Conservation (phyloP, 139 green algal genomes). For the Nannochloris sp. region DNA sequence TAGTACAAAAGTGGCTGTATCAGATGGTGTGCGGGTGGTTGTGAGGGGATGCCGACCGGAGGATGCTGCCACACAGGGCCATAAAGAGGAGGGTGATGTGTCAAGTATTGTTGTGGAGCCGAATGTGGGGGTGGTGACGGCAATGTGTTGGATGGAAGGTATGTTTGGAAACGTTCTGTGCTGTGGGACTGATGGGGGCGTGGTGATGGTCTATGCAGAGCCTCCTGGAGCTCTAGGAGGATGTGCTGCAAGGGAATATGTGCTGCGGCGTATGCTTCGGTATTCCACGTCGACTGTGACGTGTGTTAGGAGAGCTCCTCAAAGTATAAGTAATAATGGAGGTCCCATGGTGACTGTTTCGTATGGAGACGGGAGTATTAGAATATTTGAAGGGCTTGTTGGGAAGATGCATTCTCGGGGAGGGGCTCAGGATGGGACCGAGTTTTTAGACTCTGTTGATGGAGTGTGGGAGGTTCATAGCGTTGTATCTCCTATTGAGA, state of each 20-base stretch:
- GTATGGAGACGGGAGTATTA: conserved; percentile 20
- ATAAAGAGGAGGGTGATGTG: too few species aligned
- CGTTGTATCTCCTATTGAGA: neutral
- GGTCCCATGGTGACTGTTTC: conserved; percentile 14
- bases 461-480: conserved; percentile 28
- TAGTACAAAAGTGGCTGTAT: neutral
- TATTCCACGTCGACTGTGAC: neutral
- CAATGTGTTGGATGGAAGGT: neutral
- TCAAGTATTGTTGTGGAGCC: neutral
- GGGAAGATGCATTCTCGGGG: neutral
- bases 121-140: neutral
- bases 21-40: neutral
- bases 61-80: neutral
- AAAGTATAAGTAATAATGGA: conserved; percentile 1
- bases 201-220: conserved; percentile 14
- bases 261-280: neutral
- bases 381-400: conserved; percentile 8
- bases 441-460: neutral
- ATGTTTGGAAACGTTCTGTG: conserved; percentile 15
- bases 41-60: neutral
- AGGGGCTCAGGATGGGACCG: too few species aligned
- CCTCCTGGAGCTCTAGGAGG: neutral
- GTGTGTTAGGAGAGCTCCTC: neutral
- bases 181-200: conserved; percentile 7
- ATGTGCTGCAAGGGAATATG: neutral